A percentile compares a stretch with the other conserved stretches of the same genome.
These are phyloP conservation scores for Lablab purpureus DNA, from an alignment of 306 rosid genomes.

Conservation along the genomic window DNA sequence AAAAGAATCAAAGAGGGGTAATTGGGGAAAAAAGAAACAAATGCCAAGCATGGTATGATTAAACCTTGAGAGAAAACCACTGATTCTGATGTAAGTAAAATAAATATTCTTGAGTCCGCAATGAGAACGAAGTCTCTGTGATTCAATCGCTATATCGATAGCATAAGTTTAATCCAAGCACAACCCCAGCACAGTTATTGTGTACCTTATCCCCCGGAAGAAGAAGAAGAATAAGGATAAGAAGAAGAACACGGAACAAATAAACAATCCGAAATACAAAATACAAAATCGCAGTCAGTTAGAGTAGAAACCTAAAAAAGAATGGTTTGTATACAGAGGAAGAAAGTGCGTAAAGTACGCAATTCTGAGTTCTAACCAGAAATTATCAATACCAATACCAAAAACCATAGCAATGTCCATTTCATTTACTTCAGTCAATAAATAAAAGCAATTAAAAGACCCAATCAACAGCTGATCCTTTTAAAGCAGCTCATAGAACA, in stretches of 20 bases:
- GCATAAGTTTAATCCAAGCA: not conserved
- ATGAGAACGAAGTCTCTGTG: not conserved
- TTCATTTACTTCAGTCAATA: not conserved
- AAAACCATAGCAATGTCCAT: not conserved
- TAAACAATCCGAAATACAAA: not conserved
- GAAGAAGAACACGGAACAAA: slow-evolving; percentile 33
- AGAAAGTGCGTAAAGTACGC: slow-evolving; percentile 15
- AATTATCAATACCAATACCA: slow-evolving; percentile 38
- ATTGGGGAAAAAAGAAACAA: not conserved
- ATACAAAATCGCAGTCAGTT: not conserved
- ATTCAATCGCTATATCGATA: slow-evolving; percentile 4
- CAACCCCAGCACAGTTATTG: slow-evolving; percentile 34
- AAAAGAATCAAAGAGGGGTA: not conserved
- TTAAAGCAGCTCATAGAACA: slow-evolving; percentile 40
- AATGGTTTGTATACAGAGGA: slow-evolving; percentile 14
- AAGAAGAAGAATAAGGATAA: not conserved
- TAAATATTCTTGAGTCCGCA: not conserved
- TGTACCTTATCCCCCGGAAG: not conserved
- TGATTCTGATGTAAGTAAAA: not conserved
- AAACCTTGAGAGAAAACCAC: not conserved
- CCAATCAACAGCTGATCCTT: slow-evolving; percentile 37
- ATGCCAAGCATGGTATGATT: not conserved
- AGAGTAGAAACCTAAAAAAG: slow-evolving; percentile 2
- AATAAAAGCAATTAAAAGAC: slow-evolving; percentile 32
- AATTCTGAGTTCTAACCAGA: slow-evolving; percentile 28